Evolutionary conservation across 176 grass and related monocot genomes (phyloP), one percentile per base, ranked within the genome.

Genomic region (Triticum aestivum): DNA sequence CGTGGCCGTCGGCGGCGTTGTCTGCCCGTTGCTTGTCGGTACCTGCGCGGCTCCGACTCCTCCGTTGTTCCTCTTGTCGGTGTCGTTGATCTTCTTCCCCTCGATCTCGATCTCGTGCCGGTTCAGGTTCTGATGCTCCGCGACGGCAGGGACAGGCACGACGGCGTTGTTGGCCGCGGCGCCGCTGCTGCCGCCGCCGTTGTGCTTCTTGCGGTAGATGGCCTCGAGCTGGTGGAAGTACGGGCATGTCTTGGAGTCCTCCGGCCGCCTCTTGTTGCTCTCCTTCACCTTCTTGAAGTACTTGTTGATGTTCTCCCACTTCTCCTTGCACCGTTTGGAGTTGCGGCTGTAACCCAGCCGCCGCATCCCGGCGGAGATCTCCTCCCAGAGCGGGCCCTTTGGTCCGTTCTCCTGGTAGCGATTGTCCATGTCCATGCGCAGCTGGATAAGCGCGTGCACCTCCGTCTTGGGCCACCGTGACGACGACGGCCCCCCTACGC

Each of bases 221-320:
- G 79, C 90, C 17, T 98, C 96, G 49, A 98, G 87, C 78, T 98
- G 93, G 81, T 98, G 92, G 85, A 98, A 98, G 87, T 98, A 98
- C 0, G 96, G 93, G 81, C 96, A 98, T 0, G 96, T 98, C 86
- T 98, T 98, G 73, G 96, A 92, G 39, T 98, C 96, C 49, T 98
- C 96, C 1, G 90, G 90, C 37, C 96, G 84, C 90, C 78, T 92
- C 89, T 98, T 98, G 90, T 89, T 96, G 88, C 93, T 94, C 78
- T 98, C 96, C 78, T 98, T 98, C 69, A 98, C 93, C 90, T 93
- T 96, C 82, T 98, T 98, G 96, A 91, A 98, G 84, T 98, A 98
- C 59, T 98, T 98, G 93, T 98, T 98, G 79, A 98, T 96, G 80
- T 98, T 98, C 82, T 98, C 96, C 96, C 96, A 98, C 85, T 98